Percentiles rank a stretch among this genome's conserved stretches.
Conservation (phyloP, 768 basidiomycete species). For the Trametes gibbosa region DNA sequence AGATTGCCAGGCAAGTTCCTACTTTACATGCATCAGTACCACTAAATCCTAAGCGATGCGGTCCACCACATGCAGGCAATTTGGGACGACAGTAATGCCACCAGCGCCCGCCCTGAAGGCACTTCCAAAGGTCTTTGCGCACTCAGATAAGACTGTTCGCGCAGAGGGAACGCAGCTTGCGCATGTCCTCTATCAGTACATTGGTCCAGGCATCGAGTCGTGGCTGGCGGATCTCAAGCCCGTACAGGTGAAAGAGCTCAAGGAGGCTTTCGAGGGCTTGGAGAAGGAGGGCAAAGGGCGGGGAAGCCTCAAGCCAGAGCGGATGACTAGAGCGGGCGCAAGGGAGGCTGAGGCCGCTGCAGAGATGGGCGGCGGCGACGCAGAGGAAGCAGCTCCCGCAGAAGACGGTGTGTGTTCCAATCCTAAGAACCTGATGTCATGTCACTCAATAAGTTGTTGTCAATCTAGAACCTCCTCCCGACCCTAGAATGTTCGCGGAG, state of each 20-base stretch:
- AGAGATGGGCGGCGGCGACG: conserved; percentile 36
- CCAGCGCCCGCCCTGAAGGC: conserved; percentile 80
- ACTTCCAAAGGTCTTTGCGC: conserved; percentile 90
- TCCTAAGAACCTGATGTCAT: background rate
- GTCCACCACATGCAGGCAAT: conserved; percentile 47
- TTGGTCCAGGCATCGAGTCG: conserved; percentile 76
- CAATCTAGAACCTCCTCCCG: conserved; percentile 50
- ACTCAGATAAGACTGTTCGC: conserved; percentile 93
- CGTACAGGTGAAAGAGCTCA: conserved; percentile 94
- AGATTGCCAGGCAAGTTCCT: conserved; percentile 70
- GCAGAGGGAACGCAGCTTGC: conserved; percentile 82
- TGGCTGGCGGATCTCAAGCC: conserved; percentile 91
- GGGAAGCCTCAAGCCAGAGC: conserved; percentile 74
- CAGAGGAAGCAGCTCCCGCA: conserved; percentile 33
- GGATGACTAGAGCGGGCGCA: conserved; percentile 73
- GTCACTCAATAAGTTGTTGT: background rate
- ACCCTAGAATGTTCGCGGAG: conserved; percentile 79
- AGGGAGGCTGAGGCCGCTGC: conserved; percentile 60
- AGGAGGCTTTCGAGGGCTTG: conserved; percentile 82
- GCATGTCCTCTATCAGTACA: conserved; percentile 78
- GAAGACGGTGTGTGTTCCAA: conserved; percentile 43
- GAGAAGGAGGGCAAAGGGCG: conserved; percentile 85
- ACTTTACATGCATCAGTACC: conserved; percentile 42
- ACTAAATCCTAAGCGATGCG: background rate
- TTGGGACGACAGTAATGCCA: conserved; percentile 74